Percentiles rank a stretch among this genome's conserved stretches.
Evolutionary conservation across 257 asterid species (phyloP).

Genomic region (Forsythia suspensa): DNA sequence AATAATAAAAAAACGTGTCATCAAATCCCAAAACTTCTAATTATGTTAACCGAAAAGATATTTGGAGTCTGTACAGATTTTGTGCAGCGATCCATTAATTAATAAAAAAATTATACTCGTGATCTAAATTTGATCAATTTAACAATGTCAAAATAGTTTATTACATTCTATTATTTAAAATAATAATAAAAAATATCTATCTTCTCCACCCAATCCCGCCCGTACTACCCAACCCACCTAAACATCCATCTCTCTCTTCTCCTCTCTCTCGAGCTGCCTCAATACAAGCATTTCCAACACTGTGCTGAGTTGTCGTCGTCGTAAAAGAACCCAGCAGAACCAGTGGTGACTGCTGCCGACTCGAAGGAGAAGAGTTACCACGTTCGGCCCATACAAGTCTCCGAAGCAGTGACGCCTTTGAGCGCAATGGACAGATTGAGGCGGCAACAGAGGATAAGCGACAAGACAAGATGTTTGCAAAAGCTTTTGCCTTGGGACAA

Average conservation of each 20-base stretch:
- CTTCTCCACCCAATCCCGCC: too few species aligned
- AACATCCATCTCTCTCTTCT: background rate
- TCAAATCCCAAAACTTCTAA: too few species aligned
- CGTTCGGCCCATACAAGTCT: conserved; percentile 1
- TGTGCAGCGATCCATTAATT: too few species aligned
- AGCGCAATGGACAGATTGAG: conserved; percentile 6
- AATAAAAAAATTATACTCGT: too few species aligned
- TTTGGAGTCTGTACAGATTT: too few species aligned
- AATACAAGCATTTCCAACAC: conserved; percentile 8
- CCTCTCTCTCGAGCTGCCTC: conserved; percentile 39
- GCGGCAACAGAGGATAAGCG: conserved; percentile 49
- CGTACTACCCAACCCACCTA: too few species aligned
- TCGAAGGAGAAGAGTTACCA: background rate
- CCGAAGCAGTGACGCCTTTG: conserved; percentile 2
- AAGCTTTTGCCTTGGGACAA: conserved; percentile 58
- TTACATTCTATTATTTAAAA: too few species aligned
- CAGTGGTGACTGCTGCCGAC: background rate
- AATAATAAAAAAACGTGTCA: too few species aligned
- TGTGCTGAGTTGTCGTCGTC: conserved; percentile 1
- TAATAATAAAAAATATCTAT: too few species aligned
- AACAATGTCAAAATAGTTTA: too few species aligned
- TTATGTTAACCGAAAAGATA: too few species aligned
- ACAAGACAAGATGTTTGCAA: conserved; percentile 49
- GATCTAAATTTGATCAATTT: too few species aligned
- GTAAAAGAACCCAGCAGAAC: background rate